phyloP scores from a whole-genome alignment of 2,329 filamentous ascomycete species.

The Acephala macrosclerotiorum region DNA sequence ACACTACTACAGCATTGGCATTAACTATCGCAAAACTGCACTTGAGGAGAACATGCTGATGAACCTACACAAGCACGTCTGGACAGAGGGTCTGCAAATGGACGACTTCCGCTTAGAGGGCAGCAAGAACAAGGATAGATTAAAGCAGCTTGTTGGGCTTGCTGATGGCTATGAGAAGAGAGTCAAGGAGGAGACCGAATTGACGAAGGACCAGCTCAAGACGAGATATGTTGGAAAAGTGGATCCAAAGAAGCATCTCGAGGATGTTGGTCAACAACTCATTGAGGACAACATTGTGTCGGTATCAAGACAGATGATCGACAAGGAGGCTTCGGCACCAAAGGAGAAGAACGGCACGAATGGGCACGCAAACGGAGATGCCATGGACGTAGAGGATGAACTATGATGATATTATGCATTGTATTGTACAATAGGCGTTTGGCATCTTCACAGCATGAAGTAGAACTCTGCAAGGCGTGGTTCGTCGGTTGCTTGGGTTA shows the following conservation, averaged over 20 bases:
- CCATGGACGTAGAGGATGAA: constrained; percentile 45
- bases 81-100: constrained; percentile 98
- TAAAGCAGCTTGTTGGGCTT: constrained; percentile 86
- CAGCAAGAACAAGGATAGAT: constrained; percentile 82
- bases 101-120: constrained; percentile 90
- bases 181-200: constrained; percentile 97
- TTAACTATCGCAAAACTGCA: constrained; percentile 97
- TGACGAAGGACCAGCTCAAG: constrained; percentile 97
- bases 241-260: constrained; percentile 98
- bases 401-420: constrained; percentile 51
- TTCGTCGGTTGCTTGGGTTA: constrained; percentile 28
- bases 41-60: constrained; percentile 99
- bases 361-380: constrained; percentile 46
- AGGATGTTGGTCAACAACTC: constrained; percentile 93
- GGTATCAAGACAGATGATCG: constrained; percentile 98
- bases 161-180: constrained; percentile 98
- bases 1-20: constrained; percentile 99
- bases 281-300: constrained; percentile 99
- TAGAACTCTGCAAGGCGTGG: constrained; percentile 30
- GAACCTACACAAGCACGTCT: constrained; percentile 99
- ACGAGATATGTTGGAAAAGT: constrained; percentile 99
- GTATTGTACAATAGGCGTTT: constrained; percentile 46
- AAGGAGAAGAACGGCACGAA: constrained; percentile 66
- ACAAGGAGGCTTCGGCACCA: constrained; percentile 96
- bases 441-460: constrained; percentile 33